These are phyloP conservation scores for Fermentozyma sake DNA, from an alignment of 1,139 yeast genomes.

Conservation along the genomic window DNA sequence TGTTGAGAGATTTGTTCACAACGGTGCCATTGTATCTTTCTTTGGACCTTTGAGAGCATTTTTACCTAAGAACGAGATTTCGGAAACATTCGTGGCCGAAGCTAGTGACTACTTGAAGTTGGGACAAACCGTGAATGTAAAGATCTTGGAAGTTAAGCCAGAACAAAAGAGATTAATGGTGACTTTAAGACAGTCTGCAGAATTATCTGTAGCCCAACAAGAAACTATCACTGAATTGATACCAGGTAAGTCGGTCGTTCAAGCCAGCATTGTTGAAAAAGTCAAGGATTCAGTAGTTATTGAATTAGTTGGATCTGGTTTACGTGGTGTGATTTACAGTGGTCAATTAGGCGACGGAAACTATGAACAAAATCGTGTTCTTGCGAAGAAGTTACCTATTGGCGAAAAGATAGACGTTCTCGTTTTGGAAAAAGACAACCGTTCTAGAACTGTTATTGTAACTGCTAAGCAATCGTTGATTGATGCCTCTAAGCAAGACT, in stretches of 20 bases:
- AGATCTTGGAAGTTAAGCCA: constrained; percentile 55
- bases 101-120: constrained; percentile 75
- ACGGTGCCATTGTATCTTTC: constrained; percentile 81
- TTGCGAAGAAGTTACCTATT: constrained; percentile 51
- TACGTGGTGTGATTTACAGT: constrained; percentile 68
- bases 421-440: constrained; percentile 64
- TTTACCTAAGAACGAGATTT: constrained; percentile 81
- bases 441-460: constrained; percentile 55
- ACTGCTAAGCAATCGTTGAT: constrained; percentile 66
- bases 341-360: constrained; percentile 79
- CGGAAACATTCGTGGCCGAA: constrained; percentile 77
- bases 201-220: constrained; percentile 46
- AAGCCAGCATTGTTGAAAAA: constrained; percentile 69
- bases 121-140: constrained; percentile 82
- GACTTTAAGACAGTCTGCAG: constrained; percentile 65
- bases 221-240: constrained; percentile 43
- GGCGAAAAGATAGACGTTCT: constrained; percentile 61
- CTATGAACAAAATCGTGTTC: constrained; percentile 65
- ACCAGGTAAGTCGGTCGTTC: constrained; percentile 60
- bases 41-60: constrained; percentile 77
- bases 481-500: constrained; percentile 52
- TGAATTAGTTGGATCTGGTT: constrained; percentile 50
- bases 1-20: constrained; percentile 64
- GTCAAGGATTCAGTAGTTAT: constrained; percentile 68
- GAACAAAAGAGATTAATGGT: constrained; percentile 58